Evolutionary conservation across 225 moss, liverwort and hornwort species (phyloP).

Genomic region (Climacium dendroides): DNA sequence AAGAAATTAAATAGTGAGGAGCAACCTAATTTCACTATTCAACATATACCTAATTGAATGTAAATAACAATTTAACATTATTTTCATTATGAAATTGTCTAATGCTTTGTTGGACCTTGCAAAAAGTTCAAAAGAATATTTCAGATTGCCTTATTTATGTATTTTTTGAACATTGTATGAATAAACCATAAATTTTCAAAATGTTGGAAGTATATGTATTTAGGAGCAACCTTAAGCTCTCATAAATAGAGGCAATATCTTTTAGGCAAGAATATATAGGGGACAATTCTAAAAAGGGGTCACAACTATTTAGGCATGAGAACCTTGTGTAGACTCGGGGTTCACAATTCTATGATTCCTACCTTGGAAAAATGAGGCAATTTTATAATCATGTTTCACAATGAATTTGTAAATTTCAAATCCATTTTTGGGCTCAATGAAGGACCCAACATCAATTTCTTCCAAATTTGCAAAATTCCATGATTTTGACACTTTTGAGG

Average conservation of each 20-base stretch:
- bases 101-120: rapidly evolving
- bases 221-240: rapidly evolving
- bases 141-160: rapidly evolving
- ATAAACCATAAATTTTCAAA: background rate
- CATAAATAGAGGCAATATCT: background rate
- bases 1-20: background rate
- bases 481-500: rapidly evolving
- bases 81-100: background rate
- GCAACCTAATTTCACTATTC: too few species aligned
- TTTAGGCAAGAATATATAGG: background rate
- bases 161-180: too few species aligned
- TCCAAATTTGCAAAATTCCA: background rate
- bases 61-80: background rate
- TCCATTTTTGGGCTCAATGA: too few species aligned
- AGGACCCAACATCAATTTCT: too few species aligned
- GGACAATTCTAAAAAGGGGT: rapidly evolving
- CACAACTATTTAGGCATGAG: background rate
- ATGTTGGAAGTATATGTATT: rapidly evolving
- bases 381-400: background rate
- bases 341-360: too few species aligned
- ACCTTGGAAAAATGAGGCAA: background rate
- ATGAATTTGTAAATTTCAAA: too few species aligned
- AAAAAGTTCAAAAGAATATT: background rate
- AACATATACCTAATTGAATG: background rate
- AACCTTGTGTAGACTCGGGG: rapidly evolving